phyloP scores from a whole-genome alignment of 345 rosid genomes.

The Hypericum androsaemum region DNA sequence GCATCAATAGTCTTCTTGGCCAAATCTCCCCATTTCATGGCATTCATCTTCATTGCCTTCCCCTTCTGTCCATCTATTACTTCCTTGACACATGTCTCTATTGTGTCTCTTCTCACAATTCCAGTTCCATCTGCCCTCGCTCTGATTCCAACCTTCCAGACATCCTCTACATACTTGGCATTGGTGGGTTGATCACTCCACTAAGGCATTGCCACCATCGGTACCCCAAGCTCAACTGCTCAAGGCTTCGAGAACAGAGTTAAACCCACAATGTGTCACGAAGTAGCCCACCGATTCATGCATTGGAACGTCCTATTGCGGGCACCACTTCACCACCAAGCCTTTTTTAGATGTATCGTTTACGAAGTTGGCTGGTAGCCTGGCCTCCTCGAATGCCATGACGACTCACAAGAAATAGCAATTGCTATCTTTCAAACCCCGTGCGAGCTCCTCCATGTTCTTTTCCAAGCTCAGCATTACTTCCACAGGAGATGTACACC shows the following conservation, averaged over 20 bases:
- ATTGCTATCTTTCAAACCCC: too few relatives aligned
- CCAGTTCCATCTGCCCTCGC: conserved; percentile 13
- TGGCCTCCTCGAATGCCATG: too few relatives aligned
- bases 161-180: conserved; percentile 28
- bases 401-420: too few relatives aligned
- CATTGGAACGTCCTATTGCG: conserved; percentile 22
- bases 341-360: conserved; percentile 11
- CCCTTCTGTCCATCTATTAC: conserved; percentile 27
- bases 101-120: conserved; percentile 12
- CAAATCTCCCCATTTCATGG: conserved; percentile 28
- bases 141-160: conserved; percentile 31
- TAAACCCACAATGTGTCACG: conserved; percentile 38
- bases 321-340: conserved; percentile 31
- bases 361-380: too few relatives aligned
- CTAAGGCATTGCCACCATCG: conserved; percentile 34
- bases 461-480: too few relatives aligned
- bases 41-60: conserved; percentile 16
- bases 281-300: conserved; percentile 31
- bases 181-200: conserved; percentile 40
- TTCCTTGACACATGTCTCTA: conserved; percentile 18
- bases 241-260: conserved; percentile 32
- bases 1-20: conserved; percentile 19
- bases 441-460: too few relatives aligned
- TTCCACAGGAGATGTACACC: too few relatives aligned
- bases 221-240: conserved; percentile 42